These are phyloP conservation scores for Capronia coronata DNA, from an alignment of 2,329 filamentous ascomycete species.

Conservation along the genomic window DNA sequence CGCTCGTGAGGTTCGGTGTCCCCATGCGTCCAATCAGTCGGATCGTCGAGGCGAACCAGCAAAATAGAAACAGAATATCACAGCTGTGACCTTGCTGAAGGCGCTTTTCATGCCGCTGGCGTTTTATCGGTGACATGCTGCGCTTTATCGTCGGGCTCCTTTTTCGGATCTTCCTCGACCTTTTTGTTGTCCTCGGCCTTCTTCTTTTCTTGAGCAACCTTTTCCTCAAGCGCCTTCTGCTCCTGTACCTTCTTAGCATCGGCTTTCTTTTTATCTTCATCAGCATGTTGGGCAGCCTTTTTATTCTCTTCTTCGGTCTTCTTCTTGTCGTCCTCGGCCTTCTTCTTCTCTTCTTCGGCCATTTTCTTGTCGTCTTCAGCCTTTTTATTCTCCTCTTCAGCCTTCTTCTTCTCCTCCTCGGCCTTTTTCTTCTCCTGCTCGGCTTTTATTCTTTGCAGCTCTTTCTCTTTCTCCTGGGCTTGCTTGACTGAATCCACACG, in stretches of 20 bases:
- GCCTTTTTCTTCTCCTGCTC: conserved; percentile 12
- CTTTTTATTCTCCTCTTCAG: conserved; percentile 4
- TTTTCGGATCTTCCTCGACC: conserved; percentile 31
- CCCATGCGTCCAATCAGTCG: too few relatives aligned
- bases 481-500: background rate
- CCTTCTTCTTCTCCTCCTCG: conserved; percentile 12
- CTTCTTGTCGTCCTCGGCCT: conserved; percentile 1
- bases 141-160: conserved; percentile 33
- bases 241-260: conserved; percentile 1
- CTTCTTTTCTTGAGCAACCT: conserved; percentile 25
- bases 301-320: conserved; percentile 4
- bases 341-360: conserved; percentile 1
- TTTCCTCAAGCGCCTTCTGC: conserved; percentile 19
- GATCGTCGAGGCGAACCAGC: too few relatives aligned
- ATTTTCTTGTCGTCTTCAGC: conserved; percentile 1
- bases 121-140: too few relatives aligned
- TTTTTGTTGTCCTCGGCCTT: background rate
- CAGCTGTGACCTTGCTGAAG: too few relatives aligned
- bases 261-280: conserved; percentile 3
- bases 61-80: too few relatives aligned
- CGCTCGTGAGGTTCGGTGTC: too few relatives aligned
- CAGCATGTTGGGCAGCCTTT: background rate
- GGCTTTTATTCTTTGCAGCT: background rate
- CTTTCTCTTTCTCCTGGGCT: conserved; percentile 1
- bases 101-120: too few relatives aligned